Percentiles rank a stretch among this genome's conserved stretches.
Evolutionary conservation across 768 basidiomycete genomes (phyloP).

Genomic region (Filobasidium wieringae): DNA sequence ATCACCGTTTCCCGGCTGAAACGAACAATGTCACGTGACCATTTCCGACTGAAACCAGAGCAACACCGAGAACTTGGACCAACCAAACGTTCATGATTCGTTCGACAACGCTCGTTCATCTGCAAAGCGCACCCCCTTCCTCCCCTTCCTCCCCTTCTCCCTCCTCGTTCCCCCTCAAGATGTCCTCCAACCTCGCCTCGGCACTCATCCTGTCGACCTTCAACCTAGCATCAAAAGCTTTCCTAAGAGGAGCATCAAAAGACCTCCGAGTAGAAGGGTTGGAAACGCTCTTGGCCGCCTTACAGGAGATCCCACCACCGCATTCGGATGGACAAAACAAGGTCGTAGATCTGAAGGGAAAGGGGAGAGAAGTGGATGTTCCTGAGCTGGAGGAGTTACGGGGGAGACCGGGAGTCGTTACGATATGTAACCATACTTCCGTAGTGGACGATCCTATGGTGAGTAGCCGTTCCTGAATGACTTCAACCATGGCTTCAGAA

Average conservation of each 20-base stretch:
- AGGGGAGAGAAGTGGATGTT: not conserved
- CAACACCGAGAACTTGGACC: too few relatives aligned
- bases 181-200: conserved; percentile 40
- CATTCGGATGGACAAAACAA: conserved; percentile 8
- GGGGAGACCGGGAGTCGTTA: conserved; percentile 56
- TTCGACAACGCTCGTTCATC: too few relatives aligned
- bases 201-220: conserved; percentile 53
- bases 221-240: conserved; percentile 67
- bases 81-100: too few relatives aligned
- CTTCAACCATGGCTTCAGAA: too few relatives aligned
- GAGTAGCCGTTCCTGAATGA: conserved; percentile 9
- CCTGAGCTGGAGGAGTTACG: conserved; percentile 35
- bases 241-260: conserved; percentile 57
- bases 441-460: conserved; percentile 46
- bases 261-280: conserved; percentile 59
- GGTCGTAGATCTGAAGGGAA: not conserved
- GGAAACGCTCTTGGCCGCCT: conserved; percentile 51
- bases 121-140: too few relatives aligned
- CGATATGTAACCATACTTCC: conserved; percentile 85
- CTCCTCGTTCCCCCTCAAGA: too few relatives aligned
- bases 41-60: too few relatives aligned
- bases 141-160: too few relatives aligned
- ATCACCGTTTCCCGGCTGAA: too few relatives aligned
- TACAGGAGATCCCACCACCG: conserved; percentile 42
- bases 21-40: too few relatives aligned